Conservation (phyloP, 257 asterid species). For the Eustoma russellianum region DNA sequence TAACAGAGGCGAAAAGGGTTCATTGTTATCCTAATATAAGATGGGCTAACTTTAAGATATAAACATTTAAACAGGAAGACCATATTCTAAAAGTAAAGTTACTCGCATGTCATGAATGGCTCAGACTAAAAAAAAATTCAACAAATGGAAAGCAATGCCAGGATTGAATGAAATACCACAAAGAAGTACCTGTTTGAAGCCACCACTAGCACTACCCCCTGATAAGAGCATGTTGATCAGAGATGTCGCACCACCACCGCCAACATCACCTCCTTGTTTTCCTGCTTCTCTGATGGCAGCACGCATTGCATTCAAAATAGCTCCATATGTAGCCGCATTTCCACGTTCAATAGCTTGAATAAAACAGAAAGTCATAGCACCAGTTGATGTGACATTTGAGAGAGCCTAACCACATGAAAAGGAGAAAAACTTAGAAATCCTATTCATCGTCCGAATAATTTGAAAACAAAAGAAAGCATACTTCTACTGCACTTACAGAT, state of each 20-base stretch:
- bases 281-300: slow-evolving; percentile 63
- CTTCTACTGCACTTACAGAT: slow-evolving; percentile 45
- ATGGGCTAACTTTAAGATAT: too few species aligned
- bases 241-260: slow-evolving; percentile 57
- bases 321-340: slow-evolving; percentile 77
- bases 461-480: neutral
- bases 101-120: too few species aligned
- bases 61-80: too few species aligned
- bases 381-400: slow-evolving; percentile 86
- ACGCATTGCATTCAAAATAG: slow-evolving; percentile 73
- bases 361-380: slow-evolving; percentile 95
- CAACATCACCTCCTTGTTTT: slow-evolving; percentile 44
- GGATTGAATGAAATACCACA: neutral
- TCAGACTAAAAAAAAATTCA: too few species aligned
- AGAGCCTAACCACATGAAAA: slow-evolving; percentile 51
- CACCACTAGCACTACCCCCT: slow-evolving; percentile 68
- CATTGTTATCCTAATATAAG: too few species aligned
- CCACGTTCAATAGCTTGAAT: slow-evolving; percentile 97
- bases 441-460: too few species aligned
- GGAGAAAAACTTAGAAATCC: slow-evolving; percentile 3
- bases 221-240: slow-evolving; percentile 71
- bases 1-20: too few species aligned
- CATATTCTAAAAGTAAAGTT: too few species aligned
- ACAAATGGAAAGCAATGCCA: neutral
- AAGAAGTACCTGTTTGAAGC: slow-evolving; percentile 59